These are phyloP conservation scores for Ceratocystis smalleyi DNA, from an alignment of 2,329 filamentous ascomycete species.

Conservation along the genomic window DNA sequence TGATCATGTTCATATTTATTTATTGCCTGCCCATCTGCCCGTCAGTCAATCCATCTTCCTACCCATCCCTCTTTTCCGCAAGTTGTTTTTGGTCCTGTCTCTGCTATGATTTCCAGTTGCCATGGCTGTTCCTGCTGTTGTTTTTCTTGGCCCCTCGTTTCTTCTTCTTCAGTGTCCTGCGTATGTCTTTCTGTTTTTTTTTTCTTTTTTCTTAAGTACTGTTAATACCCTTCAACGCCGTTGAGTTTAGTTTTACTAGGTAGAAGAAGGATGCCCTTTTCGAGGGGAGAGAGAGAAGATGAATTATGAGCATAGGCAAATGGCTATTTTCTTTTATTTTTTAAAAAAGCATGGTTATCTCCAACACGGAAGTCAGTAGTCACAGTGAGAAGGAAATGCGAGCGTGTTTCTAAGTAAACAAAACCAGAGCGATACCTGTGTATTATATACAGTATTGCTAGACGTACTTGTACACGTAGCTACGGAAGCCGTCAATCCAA, in stretches of 20 bases:
- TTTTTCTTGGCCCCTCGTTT: neutral
- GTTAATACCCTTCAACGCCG: conserved; percentile 9
- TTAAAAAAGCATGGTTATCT: neutral
- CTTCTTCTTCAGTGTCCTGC: neutral
- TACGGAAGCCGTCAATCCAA: no score
- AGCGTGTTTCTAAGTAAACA: no score
- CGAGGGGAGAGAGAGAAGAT: neutral
- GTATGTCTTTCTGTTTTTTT: neutral
- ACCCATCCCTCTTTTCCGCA: no score
- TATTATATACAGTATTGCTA: no score
- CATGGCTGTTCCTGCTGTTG: neutral
- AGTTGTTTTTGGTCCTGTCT: neutral
- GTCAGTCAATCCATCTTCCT: no score
- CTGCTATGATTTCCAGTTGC: neutral
- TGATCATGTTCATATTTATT: no score
- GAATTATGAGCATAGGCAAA: neutral
- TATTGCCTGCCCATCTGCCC: no score
- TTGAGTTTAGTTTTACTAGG: neutral
- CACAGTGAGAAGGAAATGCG: no score
- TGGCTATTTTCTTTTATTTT: neutral
- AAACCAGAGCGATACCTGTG: no score
- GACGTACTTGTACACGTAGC: no score
- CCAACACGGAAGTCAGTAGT: no score
- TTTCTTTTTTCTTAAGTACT: conserved; percentile 6
- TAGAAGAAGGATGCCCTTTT: neutral